Evolutionary conservation across 129 eudicot genomes (phyloP).

Genomic region (Lonicera japonica): DNA sequence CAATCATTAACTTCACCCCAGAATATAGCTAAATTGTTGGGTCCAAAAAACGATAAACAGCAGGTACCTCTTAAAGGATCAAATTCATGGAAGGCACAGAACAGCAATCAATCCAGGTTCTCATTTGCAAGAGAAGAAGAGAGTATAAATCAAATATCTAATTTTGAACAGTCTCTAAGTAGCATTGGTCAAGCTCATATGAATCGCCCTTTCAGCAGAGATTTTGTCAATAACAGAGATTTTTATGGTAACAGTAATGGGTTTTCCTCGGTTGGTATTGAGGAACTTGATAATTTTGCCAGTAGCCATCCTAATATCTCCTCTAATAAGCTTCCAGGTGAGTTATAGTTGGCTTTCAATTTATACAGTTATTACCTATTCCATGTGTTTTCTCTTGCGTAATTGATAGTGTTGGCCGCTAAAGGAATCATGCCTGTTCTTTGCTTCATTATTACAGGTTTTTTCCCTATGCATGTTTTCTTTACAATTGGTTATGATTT

Average conservation of each 20-base stretch:
- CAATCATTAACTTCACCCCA: slow-evolving; percentile 79
- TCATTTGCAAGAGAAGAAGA: slow-evolving; percentile 94
- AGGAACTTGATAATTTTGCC: slow-evolving; percentile 41
- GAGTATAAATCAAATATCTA: slow-evolving; percentile 32
- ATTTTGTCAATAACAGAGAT: slow-evolving; percentile 28
- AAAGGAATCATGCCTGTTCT: not conserved
- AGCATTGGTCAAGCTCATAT: slow-evolving; percentile 23
- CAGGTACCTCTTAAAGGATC: slow-evolving; percentile 44
- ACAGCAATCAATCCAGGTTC: slow-evolving; percentile 76
- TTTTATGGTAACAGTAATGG: slow-evolving; percentile 40
- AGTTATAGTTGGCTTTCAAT: not conserved
- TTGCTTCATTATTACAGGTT: not conserved
- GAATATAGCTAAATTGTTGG: slow-evolving; percentile 59
- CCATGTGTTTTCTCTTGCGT: not conserved
- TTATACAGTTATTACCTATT: not conserved
- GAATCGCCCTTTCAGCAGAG: slow-evolving; percentile 29
- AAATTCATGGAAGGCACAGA: slow-evolving; percentile 52
- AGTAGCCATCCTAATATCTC: slow-evolving; percentile 34
- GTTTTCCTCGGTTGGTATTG: slow-evolving; percentile 41
- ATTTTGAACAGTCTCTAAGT: slow-evolving; percentile 26
- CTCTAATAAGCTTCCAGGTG: slow-evolving; percentile 59
- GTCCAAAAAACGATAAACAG: slow-evolving; percentile 46
- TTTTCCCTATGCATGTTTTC: not conserved
- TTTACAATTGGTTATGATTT: not conserved
- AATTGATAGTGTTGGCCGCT: not conserved